Conservation (phyloP, 345 rosid species). For the Dipteronia sinensis region DNA sequence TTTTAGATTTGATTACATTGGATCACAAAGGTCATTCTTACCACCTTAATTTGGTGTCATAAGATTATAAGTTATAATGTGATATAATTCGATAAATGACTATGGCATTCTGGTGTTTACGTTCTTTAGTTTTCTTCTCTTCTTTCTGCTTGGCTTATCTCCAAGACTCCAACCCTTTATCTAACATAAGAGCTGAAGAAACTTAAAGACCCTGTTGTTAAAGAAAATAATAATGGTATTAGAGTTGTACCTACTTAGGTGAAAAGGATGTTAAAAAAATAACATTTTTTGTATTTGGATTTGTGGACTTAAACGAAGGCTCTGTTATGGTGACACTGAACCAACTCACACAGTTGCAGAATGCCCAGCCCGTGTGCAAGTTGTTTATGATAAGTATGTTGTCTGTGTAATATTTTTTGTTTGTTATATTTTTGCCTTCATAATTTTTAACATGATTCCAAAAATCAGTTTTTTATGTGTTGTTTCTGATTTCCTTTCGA, state of each 20-base stretch:
- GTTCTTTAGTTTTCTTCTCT: not conserved
- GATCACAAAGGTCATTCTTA: no score
- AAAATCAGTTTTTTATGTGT: no score
- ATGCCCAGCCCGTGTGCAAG: slow-evolving; percentile 55
- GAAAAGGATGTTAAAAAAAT: slow-evolving; percentile 66
- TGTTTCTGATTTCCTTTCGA: no score
- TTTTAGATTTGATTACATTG: not conserved
- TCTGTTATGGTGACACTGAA: slow-evolving; percentile 45
- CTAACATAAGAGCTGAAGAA: slow-evolving; percentile 71
- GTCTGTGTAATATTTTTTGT: no score
- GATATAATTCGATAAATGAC: not conserved
- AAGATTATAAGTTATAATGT: not conserved
- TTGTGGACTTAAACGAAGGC: slow-evolving; percentile 55
- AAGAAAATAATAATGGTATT: slow-evolving; percentile 53
- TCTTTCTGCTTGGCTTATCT: not conserved
- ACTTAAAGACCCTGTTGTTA: slow-evolving; percentile 57
- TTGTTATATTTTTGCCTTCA: no score
- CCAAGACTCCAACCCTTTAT: slow-evolving; percentile 9
- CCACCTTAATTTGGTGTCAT: not conserved
- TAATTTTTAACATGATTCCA: no score
- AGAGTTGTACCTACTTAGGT: slow-evolving; percentile 51
- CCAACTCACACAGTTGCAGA: slow-evolving; percentile 54
- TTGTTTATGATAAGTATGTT: no score
- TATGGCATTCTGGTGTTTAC: not conserved
- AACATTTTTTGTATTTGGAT: slow-evolving; percentile 72